These are phyloP conservation scores for Forsythia suspensa DNA, from an alignment of 257 asterid genomes.

Conservation along the genomic window DNA sequence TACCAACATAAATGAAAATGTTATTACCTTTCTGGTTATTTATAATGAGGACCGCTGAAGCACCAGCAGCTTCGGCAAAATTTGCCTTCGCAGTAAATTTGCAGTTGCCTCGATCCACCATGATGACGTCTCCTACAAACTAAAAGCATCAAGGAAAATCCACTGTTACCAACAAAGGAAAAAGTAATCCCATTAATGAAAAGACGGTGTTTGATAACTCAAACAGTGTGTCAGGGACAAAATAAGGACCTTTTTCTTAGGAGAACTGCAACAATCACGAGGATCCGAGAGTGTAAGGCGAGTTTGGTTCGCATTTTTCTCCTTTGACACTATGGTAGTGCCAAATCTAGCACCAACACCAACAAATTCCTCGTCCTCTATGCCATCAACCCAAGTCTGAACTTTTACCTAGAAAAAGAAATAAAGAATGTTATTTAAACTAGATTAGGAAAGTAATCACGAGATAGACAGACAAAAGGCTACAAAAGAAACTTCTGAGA, in stretches of 20 bases:
- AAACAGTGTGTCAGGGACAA: neutral
- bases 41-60: conserved; percentile 84
- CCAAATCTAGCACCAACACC: conserved; percentile 98
- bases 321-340: conserved; percentile 71
- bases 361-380: conserved; percentile 74
- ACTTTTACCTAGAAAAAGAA: conserved; percentile 65
- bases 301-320: conserved; percentile 76
- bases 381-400: conserved; percentile 84
- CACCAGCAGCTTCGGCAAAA: conserved; percentile 88
- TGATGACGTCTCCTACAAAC: conserved; percentile 72
- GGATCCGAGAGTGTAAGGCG: conserved; percentile 65
- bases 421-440: neutral
- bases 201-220: neutral
- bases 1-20: conserved; percentile 1
- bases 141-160: conserved; percentile 29
- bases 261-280: conserved; percentile 66
- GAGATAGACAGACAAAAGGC: neutral
- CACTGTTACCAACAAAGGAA: neutral
- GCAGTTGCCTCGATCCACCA: conserved; percentile 89
- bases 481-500: neutral
- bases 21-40: conserved; percentile 77
- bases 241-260: conserved; percentile 54
- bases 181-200: neutral
- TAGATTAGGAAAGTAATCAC: neutral
- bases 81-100: conserved; percentile 81